phyloP scores from a whole-genome alignment of 2,329 filamentous ascomycete genomes.

The Lanzia echinophila region DNA sequence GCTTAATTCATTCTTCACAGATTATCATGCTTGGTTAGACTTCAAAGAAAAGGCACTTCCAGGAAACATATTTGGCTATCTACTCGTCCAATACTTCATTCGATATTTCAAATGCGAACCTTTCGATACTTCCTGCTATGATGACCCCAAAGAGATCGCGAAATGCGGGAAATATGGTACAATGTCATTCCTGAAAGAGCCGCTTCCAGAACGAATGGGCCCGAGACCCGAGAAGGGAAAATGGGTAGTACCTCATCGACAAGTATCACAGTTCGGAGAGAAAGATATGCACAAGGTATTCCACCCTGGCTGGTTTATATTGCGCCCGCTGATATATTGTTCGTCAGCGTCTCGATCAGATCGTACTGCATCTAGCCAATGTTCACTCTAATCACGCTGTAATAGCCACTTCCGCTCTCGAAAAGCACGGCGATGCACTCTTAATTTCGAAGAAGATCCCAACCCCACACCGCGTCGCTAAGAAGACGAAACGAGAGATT shows the following conservation, averaged over 20 bases:
- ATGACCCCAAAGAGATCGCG: slow-evolving; percentile 18
- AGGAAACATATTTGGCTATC: slow-evolving; percentile 20
- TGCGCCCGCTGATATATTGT: background rate
- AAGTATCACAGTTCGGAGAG: slow-evolving; percentile 15
- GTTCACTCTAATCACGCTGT: slow-evolving; percentile 13
- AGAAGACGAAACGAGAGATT: slow-evolving; percentile 18
- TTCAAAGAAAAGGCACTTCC: slow-evolving; percentile 22
- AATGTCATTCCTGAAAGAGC: slow-evolving; percentile 12
- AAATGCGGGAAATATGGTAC: slow-evolving; percentile 18
- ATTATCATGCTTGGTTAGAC: slow-evolving; percentile 22
- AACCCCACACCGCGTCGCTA: slow-evolving; percentile 17
- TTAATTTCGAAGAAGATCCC: slow-evolving; percentile 15
- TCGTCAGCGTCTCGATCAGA: background rate
- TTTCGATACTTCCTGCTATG: slow-evolving; percentile 16
- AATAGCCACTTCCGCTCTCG: slow-evolving; percentile 18
- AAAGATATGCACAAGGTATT: slow-evolving; percentile 19
- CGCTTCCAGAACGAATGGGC: slow-evolving; percentile 17
- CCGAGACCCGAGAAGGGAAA: slow-evolving; percentile 16
- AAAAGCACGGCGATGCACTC: slow-evolving; percentile 21
- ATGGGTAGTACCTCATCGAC: slow-evolving; percentile 23
- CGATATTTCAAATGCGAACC: slow-evolving; percentile 17
- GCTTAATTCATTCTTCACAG: slow-evolving; percentile 8
- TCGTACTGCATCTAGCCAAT: slow-evolving; percentile 1
- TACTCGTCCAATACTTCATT: slow-evolving; percentile 18
- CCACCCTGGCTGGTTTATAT: background rate